Percentiles rank a stretch among this genome's conserved stretches.
These are phyloP conservation scores for Acanthamoeba royreba DNA, from an alignment of 208 protist genomes.

Conservation along the genomic window DNA sequence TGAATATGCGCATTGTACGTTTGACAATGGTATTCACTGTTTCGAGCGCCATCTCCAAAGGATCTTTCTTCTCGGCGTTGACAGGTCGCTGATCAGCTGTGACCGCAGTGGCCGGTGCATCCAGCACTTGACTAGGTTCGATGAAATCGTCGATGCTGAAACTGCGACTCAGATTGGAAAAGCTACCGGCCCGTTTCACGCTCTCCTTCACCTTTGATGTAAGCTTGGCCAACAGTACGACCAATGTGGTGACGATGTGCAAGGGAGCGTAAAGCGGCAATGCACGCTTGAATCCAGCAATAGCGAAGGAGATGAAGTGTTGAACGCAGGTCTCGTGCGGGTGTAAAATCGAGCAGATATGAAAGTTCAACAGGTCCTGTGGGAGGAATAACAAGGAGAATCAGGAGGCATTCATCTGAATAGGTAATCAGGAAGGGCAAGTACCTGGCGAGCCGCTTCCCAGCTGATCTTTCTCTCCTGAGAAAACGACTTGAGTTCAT, in stretches of 20 bases:
- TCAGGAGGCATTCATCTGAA: neutral
- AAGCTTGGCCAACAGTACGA: constrained; percentile 15
- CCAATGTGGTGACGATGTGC: constrained; percentile 14
- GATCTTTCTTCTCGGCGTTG: neutral
- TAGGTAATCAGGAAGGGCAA: neutral
- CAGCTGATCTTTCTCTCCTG: neutral
- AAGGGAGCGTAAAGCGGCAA: constrained; percentile 10
- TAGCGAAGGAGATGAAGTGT: neutral
- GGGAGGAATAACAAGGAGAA: neutral
- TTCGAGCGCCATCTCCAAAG: neutral
- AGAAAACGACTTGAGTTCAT: neutral
- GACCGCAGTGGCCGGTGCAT: neutral
- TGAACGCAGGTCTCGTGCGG: neutral
- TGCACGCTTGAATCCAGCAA: neutral
- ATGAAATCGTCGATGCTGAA: neutral
- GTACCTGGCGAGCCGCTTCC: neutral
- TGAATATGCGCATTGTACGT: neutral
- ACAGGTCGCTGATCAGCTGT: too few relatives aligned
- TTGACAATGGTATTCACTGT: neutral
- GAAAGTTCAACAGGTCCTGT: neutral
- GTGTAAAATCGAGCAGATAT: neutral
- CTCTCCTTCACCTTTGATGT: constrained; percentile 29
- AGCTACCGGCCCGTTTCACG: neutral
- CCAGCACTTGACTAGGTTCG: neutral
- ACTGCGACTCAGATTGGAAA: neutral